phyloP scores from a whole-genome alignment of 805 yeast genomes.

The Candida boleticola region DNA sequence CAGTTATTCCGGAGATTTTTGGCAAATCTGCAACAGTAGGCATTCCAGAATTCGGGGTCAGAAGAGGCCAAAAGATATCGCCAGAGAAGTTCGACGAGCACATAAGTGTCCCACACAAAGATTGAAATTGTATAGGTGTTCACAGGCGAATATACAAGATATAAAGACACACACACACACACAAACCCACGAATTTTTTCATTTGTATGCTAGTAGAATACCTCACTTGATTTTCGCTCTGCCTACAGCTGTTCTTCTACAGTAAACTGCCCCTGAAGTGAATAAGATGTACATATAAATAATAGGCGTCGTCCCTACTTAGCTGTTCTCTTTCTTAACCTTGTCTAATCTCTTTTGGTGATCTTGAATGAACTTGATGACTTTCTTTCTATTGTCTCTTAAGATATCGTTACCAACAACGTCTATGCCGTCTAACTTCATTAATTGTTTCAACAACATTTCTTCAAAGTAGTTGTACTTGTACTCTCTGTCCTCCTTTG shows the following conservation, averaged over 20 bases:
- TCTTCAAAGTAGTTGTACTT: slow-evolving; percentile 63
- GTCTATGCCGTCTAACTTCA: slow-evolving; percentile 67
- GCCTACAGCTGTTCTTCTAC: no score
- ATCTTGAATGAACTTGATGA: slow-evolving; percentile 59
- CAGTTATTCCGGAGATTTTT: slow-evolving; percentile 15
- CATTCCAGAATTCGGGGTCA: slow-evolving; percentile 28
- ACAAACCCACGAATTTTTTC: no score
- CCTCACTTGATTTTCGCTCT: no score
- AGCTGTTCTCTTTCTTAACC: slow-evolving; percentile 28
- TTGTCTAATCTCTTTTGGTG: slow-evolving; percentile 56
- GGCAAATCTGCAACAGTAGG: slow-evolving; percentile 8
- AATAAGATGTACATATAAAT: background rate
- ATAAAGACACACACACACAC: no score
- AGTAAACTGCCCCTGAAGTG: no score
- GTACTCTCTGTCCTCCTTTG: slow-evolving; percentile 38
- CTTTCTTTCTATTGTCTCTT: slow-evolving; percentile 56
- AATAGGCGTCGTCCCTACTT: no score
- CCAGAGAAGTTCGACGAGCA: slow-evolving; percentile 13
- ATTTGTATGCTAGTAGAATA: no score
- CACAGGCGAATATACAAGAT: background rate
- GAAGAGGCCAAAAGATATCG: slow-evolving; percentile 13
- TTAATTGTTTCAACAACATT: slow-evolving; percentile 60
- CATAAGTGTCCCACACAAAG: slow-evolving; percentile 3
- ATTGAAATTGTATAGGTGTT: background rate
- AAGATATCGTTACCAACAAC: slow-evolving; percentile 48